phyloP scores from a whole-genome alignment of 1,284 basidiomycete genomes.

The Sphagnurus paluster region DNA sequence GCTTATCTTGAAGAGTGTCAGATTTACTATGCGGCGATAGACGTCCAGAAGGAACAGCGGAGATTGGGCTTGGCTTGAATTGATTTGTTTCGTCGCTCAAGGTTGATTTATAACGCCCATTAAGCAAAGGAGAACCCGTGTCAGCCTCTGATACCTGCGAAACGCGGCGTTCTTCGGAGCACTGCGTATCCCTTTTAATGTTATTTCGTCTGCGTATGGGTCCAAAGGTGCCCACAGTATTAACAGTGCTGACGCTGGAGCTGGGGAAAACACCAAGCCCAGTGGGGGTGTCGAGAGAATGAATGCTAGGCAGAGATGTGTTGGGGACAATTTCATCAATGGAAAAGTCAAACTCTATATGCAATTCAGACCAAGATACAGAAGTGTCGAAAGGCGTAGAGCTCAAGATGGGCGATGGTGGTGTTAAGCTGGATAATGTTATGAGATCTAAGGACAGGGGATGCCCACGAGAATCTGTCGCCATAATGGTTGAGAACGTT shows the following conservation, averaged over 20 bases:
- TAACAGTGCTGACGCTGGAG: slow-evolving; percentile 13
- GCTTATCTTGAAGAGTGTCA: too few relatives aligned
- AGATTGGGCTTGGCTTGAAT: too few relatives aligned
- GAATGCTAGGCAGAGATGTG: not conserved
- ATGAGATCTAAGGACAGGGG: slow-evolving; percentile 35
- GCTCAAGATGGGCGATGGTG: slow-evolving; percentile 49
- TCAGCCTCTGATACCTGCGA: not conserved
- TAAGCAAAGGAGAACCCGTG: not conserved
- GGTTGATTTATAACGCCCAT: not conserved
- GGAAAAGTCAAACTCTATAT: slow-evolving; percentile 39
- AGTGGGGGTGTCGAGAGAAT: not conserved
- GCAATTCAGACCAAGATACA: slow-evolving; percentile 54
- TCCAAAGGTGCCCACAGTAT: slow-evolving; percentile 27
- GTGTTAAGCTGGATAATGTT: slow-evolving; percentile 41
- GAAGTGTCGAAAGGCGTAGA: slow-evolving; percentile 38
- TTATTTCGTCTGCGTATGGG: slow-evolving; percentile 16
- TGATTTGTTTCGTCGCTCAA: not conserved
- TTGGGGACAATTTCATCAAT: slow-evolving; percentile 4
- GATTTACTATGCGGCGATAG: too few relatives aligned
- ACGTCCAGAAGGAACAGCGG: too few relatives aligned
- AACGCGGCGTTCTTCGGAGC: not conserved
- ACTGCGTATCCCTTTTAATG: not conserved
- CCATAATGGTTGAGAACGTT: too few relatives aligned
- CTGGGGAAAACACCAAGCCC: slow-evolving; percentile 8
- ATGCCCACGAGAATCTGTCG: too few relatives aligned